Evolutionary conservation across 2,329 filamentous ascomycete species (phyloP).

Genomic region (Aspergillus cejpii): DNA sequence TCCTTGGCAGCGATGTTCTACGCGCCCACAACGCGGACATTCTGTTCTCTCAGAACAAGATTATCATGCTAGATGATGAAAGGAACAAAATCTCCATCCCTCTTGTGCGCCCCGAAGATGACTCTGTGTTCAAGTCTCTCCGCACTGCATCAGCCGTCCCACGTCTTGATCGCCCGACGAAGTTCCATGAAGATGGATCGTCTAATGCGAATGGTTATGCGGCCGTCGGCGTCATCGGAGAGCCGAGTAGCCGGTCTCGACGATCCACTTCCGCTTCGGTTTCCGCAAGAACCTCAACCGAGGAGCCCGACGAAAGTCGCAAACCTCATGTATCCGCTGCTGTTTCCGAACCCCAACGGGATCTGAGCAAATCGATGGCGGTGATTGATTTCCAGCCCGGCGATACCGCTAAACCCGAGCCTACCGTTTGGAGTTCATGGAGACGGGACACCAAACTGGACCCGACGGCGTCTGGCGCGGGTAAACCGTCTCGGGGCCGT

Average conservation of each 20-base stretch:
- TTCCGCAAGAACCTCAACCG: slow-evolving; percentile 19
- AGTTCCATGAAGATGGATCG: slow-evolving; percentile 5
- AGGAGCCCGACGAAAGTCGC: slow-evolving; percentile 20
- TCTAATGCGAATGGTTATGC: slow-evolving; percentile 19
- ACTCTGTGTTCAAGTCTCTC: slow-evolving; percentile 70
- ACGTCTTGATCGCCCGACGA: slow-evolving; percentile 6
- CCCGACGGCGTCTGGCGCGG: slow-evolving; percentile 44
- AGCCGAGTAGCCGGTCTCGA: slow-evolving; percentile 19
- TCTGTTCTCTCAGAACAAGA: slow-evolving; percentile 81
- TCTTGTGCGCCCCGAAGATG: slow-evolving; percentile 85
- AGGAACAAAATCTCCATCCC: slow-evolving; percentile 82
- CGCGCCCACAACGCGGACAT: slow-evolving; percentile 83
- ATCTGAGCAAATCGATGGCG: slow-evolving; percentile 21
- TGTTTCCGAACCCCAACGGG: slow-evolving; percentile 12
- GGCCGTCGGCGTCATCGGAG: slow-evolving; percentile 31
- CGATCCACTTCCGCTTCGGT: slow-evolving; percentile 24
- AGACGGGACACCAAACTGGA: slow-evolving; percentile 44
- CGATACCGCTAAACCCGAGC: slow-evolving; percentile 27
- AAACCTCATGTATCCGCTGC: slow-evolving; percentile 12
- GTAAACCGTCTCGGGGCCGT: slow-evolving; percentile 54
- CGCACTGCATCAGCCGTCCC: slow-evolving; percentile 47
- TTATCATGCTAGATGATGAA: slow-evolving; percentile 81
- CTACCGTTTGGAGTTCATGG: slow-evolving; percentile 65
- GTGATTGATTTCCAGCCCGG: slow-evolving; percentile 26
- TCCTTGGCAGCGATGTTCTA: slow-evolving; percentile 82